Percentiles rank a stretch among this genome's conserved stretches.
These are phyloP conservation scores for Podila clonocystis DNA, from an alignment of 192 early-diverging fungal species.

Conservation along the genomic window DNA sequence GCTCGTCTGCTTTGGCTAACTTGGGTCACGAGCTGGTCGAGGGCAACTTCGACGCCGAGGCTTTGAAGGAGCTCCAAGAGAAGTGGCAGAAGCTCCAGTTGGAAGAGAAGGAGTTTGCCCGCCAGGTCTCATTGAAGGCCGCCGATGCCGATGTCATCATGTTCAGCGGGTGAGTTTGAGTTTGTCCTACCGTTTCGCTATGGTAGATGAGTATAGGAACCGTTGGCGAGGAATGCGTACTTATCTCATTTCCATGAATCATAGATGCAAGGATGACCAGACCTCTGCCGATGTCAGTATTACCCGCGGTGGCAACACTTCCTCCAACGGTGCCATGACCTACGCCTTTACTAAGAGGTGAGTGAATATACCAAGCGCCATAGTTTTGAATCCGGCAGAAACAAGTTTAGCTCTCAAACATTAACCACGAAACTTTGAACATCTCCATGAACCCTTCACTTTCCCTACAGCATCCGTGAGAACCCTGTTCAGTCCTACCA, in stretches of 20 bases:
- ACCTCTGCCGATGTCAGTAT: slow-evolving; percentile 71
- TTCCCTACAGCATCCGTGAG: slow-evolving; percentile 49
- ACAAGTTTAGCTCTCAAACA: not conserved
- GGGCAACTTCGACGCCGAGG: slow-evolving; percentile 38
- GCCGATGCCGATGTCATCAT: slow-evolving; percentile 67
- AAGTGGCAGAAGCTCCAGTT: slow-evolving; percentile 22
- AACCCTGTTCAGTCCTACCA: slow-evolving; percentile 67
- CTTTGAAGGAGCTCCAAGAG: slow-evolving; percentile 34
- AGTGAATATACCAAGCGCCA: not conserved
- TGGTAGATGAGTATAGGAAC: not conserved
- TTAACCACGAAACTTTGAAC: not conserved
- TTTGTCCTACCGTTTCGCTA: not conserved
- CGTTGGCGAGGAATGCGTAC: slow-evolving; percentile 1
- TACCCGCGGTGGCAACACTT: slow-evolving; percentile 40
- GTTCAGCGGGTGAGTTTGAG: slow-evolving; percentile 64
- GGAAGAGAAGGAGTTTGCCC: slow-evolving; percentile 37
- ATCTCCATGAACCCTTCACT: not conserved
- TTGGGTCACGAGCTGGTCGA: slow-evolving; percentile 37
- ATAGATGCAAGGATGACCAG: slow-evolving; percentile 70
- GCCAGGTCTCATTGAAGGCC: slow-evolving; percentile 35
- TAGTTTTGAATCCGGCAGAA: not conserved
- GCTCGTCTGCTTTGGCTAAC: slow-evolving; percentile 22
- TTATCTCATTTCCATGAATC: not conserved
- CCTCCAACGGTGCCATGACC: slow-evolving; percentile 68
- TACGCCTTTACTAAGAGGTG: slow-evolving; percentile 66